Evolutionary conservation across 2,329 filamentous ascomycete genomes (phyloP).

Genomic region (Neophaeococcomyces aloes): DNA sequence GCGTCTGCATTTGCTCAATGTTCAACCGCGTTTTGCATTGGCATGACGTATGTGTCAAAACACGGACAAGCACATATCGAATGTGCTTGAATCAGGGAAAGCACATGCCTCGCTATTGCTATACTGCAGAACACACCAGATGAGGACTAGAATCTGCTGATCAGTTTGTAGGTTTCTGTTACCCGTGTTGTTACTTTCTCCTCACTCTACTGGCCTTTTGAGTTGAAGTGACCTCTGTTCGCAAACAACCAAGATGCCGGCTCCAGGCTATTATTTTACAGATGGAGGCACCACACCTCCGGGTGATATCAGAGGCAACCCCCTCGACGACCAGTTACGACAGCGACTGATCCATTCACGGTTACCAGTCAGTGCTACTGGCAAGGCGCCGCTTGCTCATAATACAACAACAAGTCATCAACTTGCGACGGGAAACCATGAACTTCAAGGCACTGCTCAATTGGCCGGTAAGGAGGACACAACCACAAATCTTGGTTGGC

Average conservation of each 20-base stretch:
- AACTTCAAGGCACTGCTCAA: slow-evolving; percentile 39
- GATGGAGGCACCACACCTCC: slow-evolving; percentile 25
- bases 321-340: slow-evolving; percentile 12
- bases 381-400: slow-evolving; percentile 18
- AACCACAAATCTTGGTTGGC: slow-evolving; percentile 59
- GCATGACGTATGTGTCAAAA: no score
- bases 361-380: slow-evolving; percentile 13
- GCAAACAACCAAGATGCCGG: slow-evolving; percentile 25
- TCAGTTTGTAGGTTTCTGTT: no score
- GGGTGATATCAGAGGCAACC: slow-evolving; percentile 17
- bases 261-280: slow-evolving; percentile 26
- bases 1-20: no score
- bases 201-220: no score
- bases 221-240: no score
- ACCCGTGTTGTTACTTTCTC: no score
- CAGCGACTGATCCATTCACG: slow-evolving; percentile 14
- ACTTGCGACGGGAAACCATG: slow-evolving; percentile 34
- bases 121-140: no score
- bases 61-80: no score
- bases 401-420: slow-evolving; percentile 34
- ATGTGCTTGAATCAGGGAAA: no score
- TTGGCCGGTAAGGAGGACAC: slow-evolving; percentile 41
- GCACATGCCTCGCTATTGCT: no score
- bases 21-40: no score
- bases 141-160: no score